A percentile compares a stretch with the other conserved stretches of the same genome.
Evolutionary conservation across 2,329 filamentous ascomycete genomes (phyloP).

Genomic region (Aspergillus eucalypticola): DNA sequence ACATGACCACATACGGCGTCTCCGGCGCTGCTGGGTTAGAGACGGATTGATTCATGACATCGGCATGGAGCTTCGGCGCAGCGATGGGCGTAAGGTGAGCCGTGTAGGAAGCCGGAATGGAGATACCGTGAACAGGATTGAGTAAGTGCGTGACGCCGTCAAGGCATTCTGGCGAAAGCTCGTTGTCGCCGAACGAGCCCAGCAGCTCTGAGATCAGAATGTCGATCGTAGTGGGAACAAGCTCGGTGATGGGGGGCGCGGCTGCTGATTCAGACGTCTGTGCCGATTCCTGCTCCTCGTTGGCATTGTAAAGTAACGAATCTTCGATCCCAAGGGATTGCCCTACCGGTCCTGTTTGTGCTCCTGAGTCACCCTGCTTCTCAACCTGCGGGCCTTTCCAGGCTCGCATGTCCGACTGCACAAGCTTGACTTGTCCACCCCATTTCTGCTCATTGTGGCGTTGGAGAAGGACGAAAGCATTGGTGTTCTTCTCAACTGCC

Average conservation of each 20-base stretch:
- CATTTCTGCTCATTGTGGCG: slow-evolving; percentile 82
- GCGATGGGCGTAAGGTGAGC: slow-evolving; percentile 91
- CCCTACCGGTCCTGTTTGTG: slow-evolving; percentile 28
- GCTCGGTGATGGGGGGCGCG: slow-evolving; percentile 47
- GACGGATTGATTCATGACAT: slow-evolving; percentile 66
- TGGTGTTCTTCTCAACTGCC: slow-evolving; percentile 97
- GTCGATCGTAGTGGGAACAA: slow-evolving; percentile 59
- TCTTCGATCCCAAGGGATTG: slow-evolving; percentile 37
- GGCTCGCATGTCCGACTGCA: slow-evolving; percentile 95
- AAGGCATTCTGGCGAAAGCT: slow-evolving; percentile 92
- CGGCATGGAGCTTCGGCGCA: slow-evolving; percentile 79
- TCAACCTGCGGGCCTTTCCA: slow-evolving; percentile 74
- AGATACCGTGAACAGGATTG: slow-evolving; percentile 78
- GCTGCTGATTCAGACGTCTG: slow-evolving; percentile 27
- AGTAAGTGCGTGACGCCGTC: slow-evolving; percentile 93
- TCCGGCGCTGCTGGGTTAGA: slow-evolving; percentile 74
- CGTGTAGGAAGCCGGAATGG: slow-evolving; percentile 89
- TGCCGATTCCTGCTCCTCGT: slow-evolving; percentile 42
- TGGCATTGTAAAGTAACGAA: slow-evolving; percentile 23
- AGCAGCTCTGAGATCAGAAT: slow-evolving; percentile 93
- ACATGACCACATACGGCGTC: slow-evolving; percentile 90
- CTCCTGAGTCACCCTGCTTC: slow-evolving; percentile 21
- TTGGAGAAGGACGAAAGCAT: slow-evolving; percentile 90
- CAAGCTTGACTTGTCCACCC: slow-evolving; percentile 76
- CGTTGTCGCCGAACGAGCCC: slow-evolving; percentile 92